These are phyloP conservation scores for Backusella circina DNA, from an alignment of 192 early-diverging fungal species.

Conservation along the genomic window DNA sequence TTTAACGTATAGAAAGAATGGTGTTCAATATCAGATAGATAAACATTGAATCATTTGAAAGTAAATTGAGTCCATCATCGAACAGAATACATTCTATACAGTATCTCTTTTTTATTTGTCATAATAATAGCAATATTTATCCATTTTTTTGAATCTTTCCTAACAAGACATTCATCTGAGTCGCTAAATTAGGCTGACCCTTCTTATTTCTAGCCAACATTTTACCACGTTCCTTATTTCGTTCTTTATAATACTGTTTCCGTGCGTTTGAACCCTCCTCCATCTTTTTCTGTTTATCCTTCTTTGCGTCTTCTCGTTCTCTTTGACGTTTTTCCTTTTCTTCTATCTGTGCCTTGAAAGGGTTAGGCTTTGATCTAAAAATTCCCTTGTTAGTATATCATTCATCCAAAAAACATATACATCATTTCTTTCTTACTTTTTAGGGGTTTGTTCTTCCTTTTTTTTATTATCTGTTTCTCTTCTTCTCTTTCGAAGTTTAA, in stretches of 20 bases:
- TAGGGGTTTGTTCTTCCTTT: background rate
- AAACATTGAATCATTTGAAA: too few species aligned
- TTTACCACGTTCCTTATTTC: slow-evolving; percentile 30
- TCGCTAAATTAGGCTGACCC: slow-evolving; percentile 35
- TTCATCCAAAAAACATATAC: background rate
- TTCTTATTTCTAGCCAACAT: slow-evolving; percentile 29
- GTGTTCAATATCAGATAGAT: too few species aligned
- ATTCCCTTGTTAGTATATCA: background rate
- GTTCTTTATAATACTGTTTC: slow-evolving; percentile 27
- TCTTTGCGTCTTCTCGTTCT: slow-evolving; percentile 9
- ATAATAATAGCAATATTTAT: too few species aligned
- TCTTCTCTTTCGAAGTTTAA: slow-evolving; percentile 10
- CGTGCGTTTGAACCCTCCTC: slow-evolving; percentile 22
- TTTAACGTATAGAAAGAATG: too few species aligned
- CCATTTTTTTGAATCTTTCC: slow-evolving; percentile 21
- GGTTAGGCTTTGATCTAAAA: slow-evolving; percentile 30
- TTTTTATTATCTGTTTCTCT: background rate
- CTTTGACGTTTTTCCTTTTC: slow-evolving; percentile 10
- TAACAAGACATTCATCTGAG: slow-evolving; percentile 34
- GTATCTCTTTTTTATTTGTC: too few species aligned
- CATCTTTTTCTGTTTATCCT: slow-evolving; percentile 10
- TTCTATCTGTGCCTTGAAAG: slow-evolving; percentile 25
- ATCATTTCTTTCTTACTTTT: background rate
- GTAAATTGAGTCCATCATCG: too few species aligned
- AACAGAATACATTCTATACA: too few species aligned